A percentile compares a stretch with the other conserved stretches of the same genome.
Evolutionary conservation across 306 rosid species (phyloP).

Genomic region (Ormosia emarginata): DNA sequence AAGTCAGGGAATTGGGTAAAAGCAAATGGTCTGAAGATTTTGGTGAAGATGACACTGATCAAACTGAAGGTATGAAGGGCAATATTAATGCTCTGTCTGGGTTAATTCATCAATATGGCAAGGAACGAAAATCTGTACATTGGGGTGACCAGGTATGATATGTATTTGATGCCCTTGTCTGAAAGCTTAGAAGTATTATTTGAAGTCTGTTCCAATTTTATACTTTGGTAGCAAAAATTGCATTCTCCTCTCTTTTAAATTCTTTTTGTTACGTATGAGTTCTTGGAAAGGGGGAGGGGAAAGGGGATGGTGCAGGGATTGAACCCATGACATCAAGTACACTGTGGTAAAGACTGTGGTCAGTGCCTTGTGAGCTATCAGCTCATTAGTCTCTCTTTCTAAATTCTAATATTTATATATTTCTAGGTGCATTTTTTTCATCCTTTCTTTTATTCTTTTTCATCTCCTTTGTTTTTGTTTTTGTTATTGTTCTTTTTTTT

Average conservation of each 20-base stretch:
- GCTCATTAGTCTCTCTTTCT: neutral
- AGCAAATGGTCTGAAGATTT: conserved; percentile 92
- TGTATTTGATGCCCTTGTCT: conserved; percentile 10
- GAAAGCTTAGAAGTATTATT: conserved; percentile 25
- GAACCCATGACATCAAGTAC: conserved; percentile 20
- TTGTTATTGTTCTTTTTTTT: too few relatives aligned
- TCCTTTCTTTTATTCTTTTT: neutral
- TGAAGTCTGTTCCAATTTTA: conserved; percentile 20
- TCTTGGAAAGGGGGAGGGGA: neutral
- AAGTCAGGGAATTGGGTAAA: conserved; percentile 85
- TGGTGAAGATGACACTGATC: conserved; percentile 60
- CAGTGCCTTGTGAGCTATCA: neutral
- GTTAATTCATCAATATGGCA: conserved; percentile 71
- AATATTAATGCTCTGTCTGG: conserved; percentile 78
- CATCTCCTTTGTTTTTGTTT: neutral
- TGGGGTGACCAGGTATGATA: conserved; percentile 94
- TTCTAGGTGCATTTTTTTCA: neutral
- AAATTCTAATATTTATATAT: neutral
- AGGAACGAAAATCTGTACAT: conserved; percentile 77
- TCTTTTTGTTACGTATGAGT: neutral
- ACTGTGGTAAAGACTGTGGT: neutral
- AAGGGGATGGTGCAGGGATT: conserved; percentile 18
- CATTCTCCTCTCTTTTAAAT: conserved; percentile 1
- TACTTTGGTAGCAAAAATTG: neutral
- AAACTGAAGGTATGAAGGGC: conserved; percentile 54